Percentiles rank a stretch among this genome's conserved stretches.
Conservation (phyloP, 1,139 yeast species). For the Kazachstania sp. region DNA sequence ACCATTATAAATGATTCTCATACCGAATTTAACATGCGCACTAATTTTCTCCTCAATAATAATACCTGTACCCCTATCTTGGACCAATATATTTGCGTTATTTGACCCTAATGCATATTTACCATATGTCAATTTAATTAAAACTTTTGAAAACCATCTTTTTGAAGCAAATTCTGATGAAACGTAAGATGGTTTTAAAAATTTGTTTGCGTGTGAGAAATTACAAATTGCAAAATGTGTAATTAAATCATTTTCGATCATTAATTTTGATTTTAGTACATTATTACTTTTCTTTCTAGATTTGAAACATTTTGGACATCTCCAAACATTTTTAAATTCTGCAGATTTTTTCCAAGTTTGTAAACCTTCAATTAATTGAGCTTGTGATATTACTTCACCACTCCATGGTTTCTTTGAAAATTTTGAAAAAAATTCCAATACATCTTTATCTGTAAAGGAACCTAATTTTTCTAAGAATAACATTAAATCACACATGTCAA, state of each 20-base stretch:
- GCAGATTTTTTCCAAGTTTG: conserved; percentile 43
- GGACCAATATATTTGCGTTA: conserved; percentile 89
- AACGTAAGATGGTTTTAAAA: conserved; percentile 63
- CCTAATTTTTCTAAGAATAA: conserved; percentile 34
- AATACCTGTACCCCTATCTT: conserved; percentile 81
- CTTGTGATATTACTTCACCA: conserved; percentile 29
- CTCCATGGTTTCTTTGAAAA: conserved; percentile 27
- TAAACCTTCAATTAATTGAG: conserved; percentile 32
- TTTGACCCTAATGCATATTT: conserved; percentile 80
- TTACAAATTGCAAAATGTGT: conserved; percentile 87
- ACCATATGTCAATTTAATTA: conserved; percentile 82
- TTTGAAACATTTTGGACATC: conserved; percentile 70
- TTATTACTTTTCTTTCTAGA: conserved; percentile 45
- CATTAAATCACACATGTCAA: conserved; percentile 25
- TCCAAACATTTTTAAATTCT: conserved; percentile 26
- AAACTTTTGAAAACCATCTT: conserved; percentile 78
- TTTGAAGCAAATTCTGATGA: conserved; percentile 77
- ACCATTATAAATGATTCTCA: conserved; percentile 73
- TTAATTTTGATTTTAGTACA: conserved; percentile 36
- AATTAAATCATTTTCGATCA: conserved; percentile 47
- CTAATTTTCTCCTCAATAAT: conserved; percentile 90
- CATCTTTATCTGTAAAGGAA: conserved; percentile 46
- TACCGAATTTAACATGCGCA: conserved; percentile 78
- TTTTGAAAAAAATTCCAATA: conserved; percentile 43
- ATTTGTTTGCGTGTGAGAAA: conserved; percentile 58